phyloP scores from a whole-genome alignment of 352 stramenopile genomes.

The Phytophthora macrochlamydospora region DNA sequence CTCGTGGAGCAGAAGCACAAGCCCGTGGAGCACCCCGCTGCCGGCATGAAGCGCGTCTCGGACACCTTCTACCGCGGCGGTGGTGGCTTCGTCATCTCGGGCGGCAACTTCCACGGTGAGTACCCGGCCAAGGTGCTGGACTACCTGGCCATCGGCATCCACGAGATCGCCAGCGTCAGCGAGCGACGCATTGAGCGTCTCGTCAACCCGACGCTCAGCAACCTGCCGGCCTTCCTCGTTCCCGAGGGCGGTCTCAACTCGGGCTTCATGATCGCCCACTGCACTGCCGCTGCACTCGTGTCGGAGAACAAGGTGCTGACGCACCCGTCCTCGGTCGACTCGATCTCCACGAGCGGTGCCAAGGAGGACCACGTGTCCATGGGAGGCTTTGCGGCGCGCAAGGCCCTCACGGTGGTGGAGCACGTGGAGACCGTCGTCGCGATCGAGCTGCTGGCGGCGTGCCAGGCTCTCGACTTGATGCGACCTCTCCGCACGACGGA shows the following conservation, averaged over 20 bases:
- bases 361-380: conserved; percentile 93
- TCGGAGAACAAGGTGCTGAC: conserved; percentile 92
- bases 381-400: conserved; percentile 84
- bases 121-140: conserved; percentile 91
- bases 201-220: conserved; percentile 88
- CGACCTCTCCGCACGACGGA: conserved; percentile 83
- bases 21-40: conserved; percentile 39
- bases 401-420: conserved; percentile 85
- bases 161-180: conserved; percentile 85
- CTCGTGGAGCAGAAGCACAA: conserved; percentile 57
- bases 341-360: conserved; percentile 85
- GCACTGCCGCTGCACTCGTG: conserved; percentile 84
- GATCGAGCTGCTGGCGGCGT: conserved; percentile 88
- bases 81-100: conserved; percentile 87
- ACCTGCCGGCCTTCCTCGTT: conserved; percentile 86
- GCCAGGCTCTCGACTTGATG: conserved; percentile 89
- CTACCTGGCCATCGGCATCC: conserved; percentile 89
- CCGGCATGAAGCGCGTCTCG: conserved; percentile 79
- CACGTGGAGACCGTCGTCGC: conserved; percentile 89
- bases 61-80: conserved; percentile 83
- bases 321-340: conserved; percentile 88
- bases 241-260: conserved; percentile 88
- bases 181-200: conserved; percentile 89
- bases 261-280: conserved; percentile 93
- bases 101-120: conserved; percentile 92